phyloP scores from a whole-genome alignment of 495 filamentous ascomycete species.

The Aspergillus egyptiacus region DNA sequence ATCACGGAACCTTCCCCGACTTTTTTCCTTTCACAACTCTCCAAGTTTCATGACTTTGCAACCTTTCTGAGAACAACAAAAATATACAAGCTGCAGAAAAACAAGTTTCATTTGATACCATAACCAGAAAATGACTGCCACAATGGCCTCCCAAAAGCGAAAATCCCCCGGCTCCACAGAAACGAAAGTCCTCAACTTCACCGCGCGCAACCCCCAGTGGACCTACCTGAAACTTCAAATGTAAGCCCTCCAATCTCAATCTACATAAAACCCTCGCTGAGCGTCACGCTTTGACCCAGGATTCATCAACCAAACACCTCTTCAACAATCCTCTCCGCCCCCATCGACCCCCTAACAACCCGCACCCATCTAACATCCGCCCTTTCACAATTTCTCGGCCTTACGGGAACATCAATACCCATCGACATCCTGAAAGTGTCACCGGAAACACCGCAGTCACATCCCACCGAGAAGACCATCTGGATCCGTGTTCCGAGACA shows the following conservation, averaged over 20 bases:
- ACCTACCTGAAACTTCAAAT: conserved; percentile 45
- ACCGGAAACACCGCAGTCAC: background rate
- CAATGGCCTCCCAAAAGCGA: conserved; percentile 21
- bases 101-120: too few species aligned
- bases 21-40: conserved; percentile 11
- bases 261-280: too few species aligned
- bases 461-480: conserved; percentile 29
- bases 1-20: conserved; percentile 15
- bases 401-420: conserved; percentile 67
- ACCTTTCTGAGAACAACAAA: background rate
- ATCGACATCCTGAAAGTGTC: conserved; percentile 70
- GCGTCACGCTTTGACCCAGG: too few species aligned
- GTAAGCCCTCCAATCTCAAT: conserved; percentile 19
- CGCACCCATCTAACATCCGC: conserved; percentile 67
- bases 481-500: conserved; percentile 73
- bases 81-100: background rate
- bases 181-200: conserved; percentile 29
- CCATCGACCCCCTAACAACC: conserved; percentile 68
- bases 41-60: background rate
- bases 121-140: background rate
- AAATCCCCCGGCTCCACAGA: conserved; percentile 26
- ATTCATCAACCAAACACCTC: conserved; percentile 29
- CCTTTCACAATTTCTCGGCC: conserved; percentile 72
- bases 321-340: conserved; percentile 16
- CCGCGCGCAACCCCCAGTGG: conserved; percentile 45